phyloP scores from a whole-genome alignment of 2,329 filamentous ascomycete species.

The Aspergillus ruber region DNA sequence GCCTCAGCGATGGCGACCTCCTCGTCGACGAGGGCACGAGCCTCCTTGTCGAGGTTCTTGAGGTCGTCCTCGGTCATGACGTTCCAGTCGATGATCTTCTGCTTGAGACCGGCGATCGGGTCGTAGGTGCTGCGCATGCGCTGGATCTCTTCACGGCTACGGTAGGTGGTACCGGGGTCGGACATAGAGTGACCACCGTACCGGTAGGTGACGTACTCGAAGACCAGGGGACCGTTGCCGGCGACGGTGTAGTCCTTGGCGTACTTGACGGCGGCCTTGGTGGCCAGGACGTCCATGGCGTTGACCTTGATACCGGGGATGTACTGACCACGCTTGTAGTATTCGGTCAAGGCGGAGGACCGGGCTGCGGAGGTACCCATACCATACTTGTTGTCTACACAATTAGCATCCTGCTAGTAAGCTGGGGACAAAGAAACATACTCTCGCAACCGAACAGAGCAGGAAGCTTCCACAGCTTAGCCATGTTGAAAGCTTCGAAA shows the following conservation, averaged over 20 bases:
- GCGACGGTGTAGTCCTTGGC: constrained; percentile 78
- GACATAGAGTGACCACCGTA: constrained; percentile 99
- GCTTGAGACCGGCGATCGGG: constrained; percentile 94
- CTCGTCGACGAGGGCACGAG: constrained; percentile 73
- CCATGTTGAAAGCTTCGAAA: constrained; percentile 99
- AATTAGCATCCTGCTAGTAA: constrained; percentile 15
- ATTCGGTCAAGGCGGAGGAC: constrained; percentile 92
- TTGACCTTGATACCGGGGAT: constrained; percentile 99
- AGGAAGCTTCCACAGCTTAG: constrained; percentile 96
- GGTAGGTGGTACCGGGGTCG: constrained; percentile 97
- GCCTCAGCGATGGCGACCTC: constrained; percentile 88
- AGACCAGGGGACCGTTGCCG: constrained; percentile 87
- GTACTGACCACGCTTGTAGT: constrained; percentile 99
- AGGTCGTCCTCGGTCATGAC: constrained; percentile 90
- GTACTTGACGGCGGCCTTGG: constrained; percentile 93
- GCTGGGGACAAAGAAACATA: constrained; percentile 45
- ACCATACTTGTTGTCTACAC: constrained; percentile 96
- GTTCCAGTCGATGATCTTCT: constrained; percentile 94
- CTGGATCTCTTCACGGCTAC: constrained; percentile 98
- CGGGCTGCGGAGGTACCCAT: constrained; percentile 97
- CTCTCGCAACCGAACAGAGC: constrained; percentile 97
- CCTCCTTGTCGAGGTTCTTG: constrained; percentile 92
- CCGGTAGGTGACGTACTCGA: constrained; percentile 98
- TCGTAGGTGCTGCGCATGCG: constrained; percentile 99
- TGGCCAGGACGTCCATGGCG: constrained; percentile 97